Evolutionary conservation across 441 rosid species (phyloP).

Genomic region (Adansonia grandidieri): DNA sequence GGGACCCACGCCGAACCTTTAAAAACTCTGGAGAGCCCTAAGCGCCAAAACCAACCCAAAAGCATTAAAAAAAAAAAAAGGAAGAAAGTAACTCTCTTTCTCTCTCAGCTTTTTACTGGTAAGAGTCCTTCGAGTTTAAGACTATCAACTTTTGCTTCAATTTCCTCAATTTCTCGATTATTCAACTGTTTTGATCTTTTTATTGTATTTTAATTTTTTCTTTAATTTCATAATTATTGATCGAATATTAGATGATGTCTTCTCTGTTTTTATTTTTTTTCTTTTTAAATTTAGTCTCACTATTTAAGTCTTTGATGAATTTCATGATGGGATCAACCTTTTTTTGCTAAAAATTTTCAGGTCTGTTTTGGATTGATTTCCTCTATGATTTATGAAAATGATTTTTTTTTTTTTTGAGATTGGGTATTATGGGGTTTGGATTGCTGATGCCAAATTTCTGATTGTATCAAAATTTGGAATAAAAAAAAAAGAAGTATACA

Average conservation of each 20-base stretch:
- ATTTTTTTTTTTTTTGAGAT: background rate
- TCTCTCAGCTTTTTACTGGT: conserved; percentile 5
- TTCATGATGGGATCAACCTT: background rate
- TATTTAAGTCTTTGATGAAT: background rate
- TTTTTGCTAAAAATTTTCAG: background rate
- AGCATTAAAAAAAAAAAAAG: no score
- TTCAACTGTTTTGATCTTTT: background rate
- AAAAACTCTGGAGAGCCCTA: background rate
- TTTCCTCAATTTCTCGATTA: background rate
- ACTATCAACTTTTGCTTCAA: background rate
- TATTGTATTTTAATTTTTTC: no score
- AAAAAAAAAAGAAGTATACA: background rate
- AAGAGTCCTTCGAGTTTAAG: conserved; percentile 19
- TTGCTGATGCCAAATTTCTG: background rate
- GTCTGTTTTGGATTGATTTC: background rate
- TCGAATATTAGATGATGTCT: background rate
- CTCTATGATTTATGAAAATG: background rate
- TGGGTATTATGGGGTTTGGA: background rate
- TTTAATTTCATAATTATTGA: conserved; percentile 4
- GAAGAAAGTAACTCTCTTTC: background rate
- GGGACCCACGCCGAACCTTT: conserved; percentile 29
- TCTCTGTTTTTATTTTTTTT: background rate
- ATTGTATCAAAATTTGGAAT: background rate
- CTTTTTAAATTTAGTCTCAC: background rate
- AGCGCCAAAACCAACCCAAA: conserved; percentile 16